phyloP scores from a whole-genome alignment of 306 rosid species.

The Styphnolobium japonicum region DNA sequence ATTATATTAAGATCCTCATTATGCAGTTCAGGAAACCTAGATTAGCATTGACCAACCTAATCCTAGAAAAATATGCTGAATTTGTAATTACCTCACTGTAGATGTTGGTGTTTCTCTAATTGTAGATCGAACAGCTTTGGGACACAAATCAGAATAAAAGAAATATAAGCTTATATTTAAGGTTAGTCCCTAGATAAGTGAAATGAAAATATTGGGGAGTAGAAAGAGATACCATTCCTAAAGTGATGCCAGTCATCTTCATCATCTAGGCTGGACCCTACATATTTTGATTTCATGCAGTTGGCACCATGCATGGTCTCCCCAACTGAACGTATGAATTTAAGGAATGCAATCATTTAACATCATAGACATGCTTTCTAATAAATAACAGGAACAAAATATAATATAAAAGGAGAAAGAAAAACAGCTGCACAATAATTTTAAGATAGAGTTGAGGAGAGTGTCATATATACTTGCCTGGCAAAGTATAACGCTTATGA shows the following conservation, averaged over 20 bases:
- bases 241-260: conserved; percentile 90
- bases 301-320: conserved; percentile 73
- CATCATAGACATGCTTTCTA: conserved; percentile 3
- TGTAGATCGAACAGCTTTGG: conserved; percentile 82
- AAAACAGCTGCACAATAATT: not conserved
- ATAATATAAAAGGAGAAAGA: not conserved
- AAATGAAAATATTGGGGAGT: conserved; percentile 2
- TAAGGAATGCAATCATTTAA: conserved; percentile 27
- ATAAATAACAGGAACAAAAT: not conserved
- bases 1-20: conserved; percentile 3
- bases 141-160: conserved; percentile 29
- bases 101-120: conserved; percentile 81
- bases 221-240: conserved; percentile 58
- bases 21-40: not conserved
- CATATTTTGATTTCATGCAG: conserved; percentile 57
- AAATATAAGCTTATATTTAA: conserved; percentile 19
- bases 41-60: not conserved
- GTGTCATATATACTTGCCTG: conserved; percentile 56
- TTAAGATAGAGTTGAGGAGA: not conserved
- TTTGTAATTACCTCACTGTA: conserved; percentile 49
- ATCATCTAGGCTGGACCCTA: conserved; percentile 81
- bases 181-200: not conserved
- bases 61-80: not conserved
- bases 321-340: conserved; percentile 61
- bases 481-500: conserved; percentile 83